Evolutionary conservation across 495 filamentous ascomycete species (phyloP), one percentile per base, ranked within the genome.

Genomic region (Xylaria acuta): DNA sequence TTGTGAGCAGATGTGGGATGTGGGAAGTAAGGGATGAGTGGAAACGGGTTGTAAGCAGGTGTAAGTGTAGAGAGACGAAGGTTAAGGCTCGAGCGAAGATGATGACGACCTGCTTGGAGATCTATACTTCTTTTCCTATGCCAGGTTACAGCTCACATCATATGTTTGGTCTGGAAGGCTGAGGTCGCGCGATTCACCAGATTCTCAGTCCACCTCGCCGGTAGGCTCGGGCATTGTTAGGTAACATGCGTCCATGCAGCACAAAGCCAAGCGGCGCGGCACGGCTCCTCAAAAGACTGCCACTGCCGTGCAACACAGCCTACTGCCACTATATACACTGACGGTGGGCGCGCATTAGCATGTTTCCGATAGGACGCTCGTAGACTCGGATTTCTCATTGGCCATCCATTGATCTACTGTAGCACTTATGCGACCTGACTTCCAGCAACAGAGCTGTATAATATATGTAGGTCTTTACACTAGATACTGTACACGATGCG

Each of bases 101-200:
- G 51, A 54, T 54, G 51, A 54, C 16, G 14, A 18, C 40, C 30
- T 9, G 30, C 58, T 22, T 60, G 34, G 58, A 32, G 34, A 60
- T 60, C 18, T 38, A 36, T 60, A 60, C 34, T 14, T n/a, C 16
- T 60, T n/a, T 60, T 60, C 3, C 58, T 12, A 60, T n/a, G 36
- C 36, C 3, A 38, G 3, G 32, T 36, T 20, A 38, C 56, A 36
- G 20, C 16, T 60, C 30, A 60, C 58, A 38, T 60, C 58, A 60
- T 60, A 60, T 60, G n/a, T 27, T 60, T 38, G 18, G 58, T n/a
- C 20, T n/a, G 20, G 32, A 60, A 38, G 58, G 32, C 58, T 60
- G 58, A 60, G 30, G 58, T 60, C 34, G 58, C 58, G 9, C 58
- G 58, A 60, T 38, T 60, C 58, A 60, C n/a, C 20, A 18, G 58